Percentiles rank a stretch among this genome's conserved stretches.
These are phyloP conservation scores for Globisporangium recalcitrans DNA, from an alignment of 352 stramenopile species.

Conservation along the genomic window DNA sequence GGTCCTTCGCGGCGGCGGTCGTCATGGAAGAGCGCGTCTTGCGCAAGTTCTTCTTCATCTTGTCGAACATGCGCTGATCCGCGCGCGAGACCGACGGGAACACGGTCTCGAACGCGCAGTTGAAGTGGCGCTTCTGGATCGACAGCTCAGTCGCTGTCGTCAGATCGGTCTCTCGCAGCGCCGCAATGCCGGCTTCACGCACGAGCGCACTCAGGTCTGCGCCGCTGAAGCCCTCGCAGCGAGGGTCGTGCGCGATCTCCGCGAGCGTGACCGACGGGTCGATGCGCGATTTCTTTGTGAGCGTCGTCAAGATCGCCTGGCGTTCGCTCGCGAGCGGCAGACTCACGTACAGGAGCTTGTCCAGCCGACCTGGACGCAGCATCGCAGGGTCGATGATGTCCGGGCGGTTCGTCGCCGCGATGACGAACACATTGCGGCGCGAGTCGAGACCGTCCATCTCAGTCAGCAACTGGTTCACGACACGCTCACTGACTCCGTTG, in stretches of 20 bases:
- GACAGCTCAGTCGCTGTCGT: conserved; percentile 31
- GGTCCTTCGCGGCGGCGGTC: conserved; percentile 8
- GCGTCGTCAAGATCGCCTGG: conserved; percentile 89
- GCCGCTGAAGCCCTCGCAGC: conserved; percentile 94
- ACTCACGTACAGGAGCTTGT: conserved; percentile 98
- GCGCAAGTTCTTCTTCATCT: conserved; percentile 87
- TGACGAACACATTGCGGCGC: conserved; percentile 95
- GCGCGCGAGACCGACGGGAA: conserved; percentile 82
- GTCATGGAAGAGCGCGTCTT: conserved; percentile 46
- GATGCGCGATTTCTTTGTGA: conserved; percentile 71
- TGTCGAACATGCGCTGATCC: conserved; percentile 84
- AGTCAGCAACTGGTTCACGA: conserved; percentile 98
- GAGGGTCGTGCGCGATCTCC: conserved; percentile 83
- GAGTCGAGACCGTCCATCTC: conserved; percentile 99
- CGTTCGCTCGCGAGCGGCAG: conserved; percentile 83
- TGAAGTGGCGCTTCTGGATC: conserved; percentile 68
- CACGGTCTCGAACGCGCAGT: conserved; percentile 68
- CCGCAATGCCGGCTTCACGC: conserved; percentile 94
- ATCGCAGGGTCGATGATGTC: conserved; percentile 99
- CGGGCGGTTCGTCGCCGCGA: conserved; percentile 93
- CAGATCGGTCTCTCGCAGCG: conserved; percentile 76
- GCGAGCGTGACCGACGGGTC: conserved; percentile 83
- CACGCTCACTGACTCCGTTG: conserved; percentile 91
- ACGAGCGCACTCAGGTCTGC: conserved; percentile 97
- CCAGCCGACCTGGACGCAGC: conserved; percentile 96